These are phyloP conservation scores for Claviceps quebecensis DNA, from an alignment of 2,329 filamentous ascomycete genomes.

Conservation along the genomic window DNA sequence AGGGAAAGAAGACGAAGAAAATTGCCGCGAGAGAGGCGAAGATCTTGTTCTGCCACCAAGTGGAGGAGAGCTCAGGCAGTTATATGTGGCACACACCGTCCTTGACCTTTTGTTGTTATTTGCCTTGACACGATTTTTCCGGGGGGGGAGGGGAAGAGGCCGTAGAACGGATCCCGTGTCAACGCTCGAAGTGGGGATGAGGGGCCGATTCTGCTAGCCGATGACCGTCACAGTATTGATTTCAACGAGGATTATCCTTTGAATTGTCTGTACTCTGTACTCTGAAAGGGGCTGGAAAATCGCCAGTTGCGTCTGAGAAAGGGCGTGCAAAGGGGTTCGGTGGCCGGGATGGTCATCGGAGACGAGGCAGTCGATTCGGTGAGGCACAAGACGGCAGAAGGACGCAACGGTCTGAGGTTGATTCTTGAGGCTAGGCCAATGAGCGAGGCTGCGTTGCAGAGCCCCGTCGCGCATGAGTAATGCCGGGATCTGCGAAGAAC, in stretches of 20 bases:
- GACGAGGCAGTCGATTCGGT: not conserved
- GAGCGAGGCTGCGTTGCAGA: not conserved
- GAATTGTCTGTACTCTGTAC: no score
- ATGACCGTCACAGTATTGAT: not conserved
- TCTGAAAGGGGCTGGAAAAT: no score
- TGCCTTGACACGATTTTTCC: not conserved
- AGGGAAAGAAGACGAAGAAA: not conserved
- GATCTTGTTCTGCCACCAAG: not conserved
- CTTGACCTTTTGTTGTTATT: not conserved
- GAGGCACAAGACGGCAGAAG: not conserved
- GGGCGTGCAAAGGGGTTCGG: no score
- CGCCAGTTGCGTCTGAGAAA: no score
- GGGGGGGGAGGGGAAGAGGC: not conserved
- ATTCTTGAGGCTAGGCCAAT: not conserved
- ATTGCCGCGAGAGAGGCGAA: not conserved
- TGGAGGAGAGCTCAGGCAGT: not conserved
- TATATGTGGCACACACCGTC: constrained; percentile 2
- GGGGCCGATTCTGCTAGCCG: not conserved
- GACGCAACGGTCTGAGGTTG: not conserved
- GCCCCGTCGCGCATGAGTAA: not conserved
- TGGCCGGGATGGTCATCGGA: not conserved
- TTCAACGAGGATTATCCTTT: not conserved
- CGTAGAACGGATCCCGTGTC: constrained; percentile 1
- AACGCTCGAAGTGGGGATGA: not conserved
- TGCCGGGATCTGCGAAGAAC: not conserved